Conservation (phyloP, 2,329 filamentous ascomycete genomes). For the Xylaria sp. region DNA sequence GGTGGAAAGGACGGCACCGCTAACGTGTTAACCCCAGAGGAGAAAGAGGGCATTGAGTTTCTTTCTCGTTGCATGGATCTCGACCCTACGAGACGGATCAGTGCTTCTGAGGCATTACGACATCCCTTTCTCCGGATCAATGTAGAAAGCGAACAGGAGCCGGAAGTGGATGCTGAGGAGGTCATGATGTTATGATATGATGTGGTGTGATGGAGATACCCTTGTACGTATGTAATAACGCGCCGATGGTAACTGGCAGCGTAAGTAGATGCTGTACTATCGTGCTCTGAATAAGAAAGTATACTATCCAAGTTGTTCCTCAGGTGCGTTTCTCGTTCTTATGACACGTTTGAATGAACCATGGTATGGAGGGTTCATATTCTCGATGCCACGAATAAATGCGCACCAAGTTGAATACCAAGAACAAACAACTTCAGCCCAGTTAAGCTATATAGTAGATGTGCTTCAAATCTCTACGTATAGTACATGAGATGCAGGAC, state of each 20-base stretch:
- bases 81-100: constrained; percentile 78
- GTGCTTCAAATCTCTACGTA: background rate
- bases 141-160: constrained; percentile 46
- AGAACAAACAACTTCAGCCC: background rate
- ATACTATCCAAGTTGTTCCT: background rate
- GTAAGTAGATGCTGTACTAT: background rate
- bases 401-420: background rate
- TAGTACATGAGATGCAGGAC: background rate
- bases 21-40: constrained; percentile 69
- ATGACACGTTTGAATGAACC: background rate
- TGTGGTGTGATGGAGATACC: constrained; percentile 28
- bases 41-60: constrained; percentile 78
- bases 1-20: constrained; percentile 63
- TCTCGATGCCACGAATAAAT: background rate
- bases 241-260: background rate
- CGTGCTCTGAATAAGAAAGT: background rate
- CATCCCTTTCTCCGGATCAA: constrained; percentile 72
- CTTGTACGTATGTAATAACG: constrained; percentile 22
- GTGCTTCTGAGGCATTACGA: constrained; percentile 76
- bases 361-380: background rate
- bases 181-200: constrained; percentile 54
- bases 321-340: background rate
- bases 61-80: constrained; percentile 78
- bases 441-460: background rate
- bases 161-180: constrained; percentile 43